phyloP scores from a whole-genome alignment of 345 rosid species.

The Citrus hindsii region DNA sequence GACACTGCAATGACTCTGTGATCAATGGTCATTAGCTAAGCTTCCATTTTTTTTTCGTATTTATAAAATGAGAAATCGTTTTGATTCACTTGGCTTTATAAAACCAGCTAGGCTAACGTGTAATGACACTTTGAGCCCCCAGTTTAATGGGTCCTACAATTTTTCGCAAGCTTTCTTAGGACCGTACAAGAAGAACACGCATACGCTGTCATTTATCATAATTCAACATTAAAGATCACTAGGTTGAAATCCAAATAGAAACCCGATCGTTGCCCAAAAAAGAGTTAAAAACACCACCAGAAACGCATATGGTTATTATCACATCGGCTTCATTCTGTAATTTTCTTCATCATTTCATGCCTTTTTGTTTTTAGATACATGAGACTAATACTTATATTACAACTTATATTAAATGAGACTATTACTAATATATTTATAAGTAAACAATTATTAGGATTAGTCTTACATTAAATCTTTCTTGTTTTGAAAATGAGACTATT shows the following conservation, averaged over 20 bases:
- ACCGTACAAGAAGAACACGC: not conserved
- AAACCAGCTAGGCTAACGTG: not conserved
- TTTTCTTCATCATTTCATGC: not conserved
- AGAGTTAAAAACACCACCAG: not conserved
- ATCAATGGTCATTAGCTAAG: not conserved
- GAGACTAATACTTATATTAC: too few relatives aligned
- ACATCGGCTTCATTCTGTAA: too few relatives aligned
- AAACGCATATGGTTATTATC: not conserved
- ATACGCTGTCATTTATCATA: not conserved
- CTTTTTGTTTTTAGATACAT: not conserved
- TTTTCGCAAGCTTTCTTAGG: not conserved
- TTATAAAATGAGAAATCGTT: not conserved
- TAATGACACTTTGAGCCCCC: too few relatives aligned
- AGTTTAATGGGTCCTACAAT: not conserved
- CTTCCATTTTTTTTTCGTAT: not conserved
- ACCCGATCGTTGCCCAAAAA: not conserved
- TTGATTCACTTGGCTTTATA: not conserved
- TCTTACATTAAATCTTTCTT: too few relatives aligned
- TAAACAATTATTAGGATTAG: rapidly evolving
- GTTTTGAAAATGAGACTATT: too few relatives aligned
- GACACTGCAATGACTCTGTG: not conserved
- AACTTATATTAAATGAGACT: too few relatives aligned
- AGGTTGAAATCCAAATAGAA: not conserved
- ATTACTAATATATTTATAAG: too few relatives aligned
- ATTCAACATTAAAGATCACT: not conserved